phyloP scores from a whole-genome alignment of 306 rosid genomes.

The Begonia masoniana region DNA sequence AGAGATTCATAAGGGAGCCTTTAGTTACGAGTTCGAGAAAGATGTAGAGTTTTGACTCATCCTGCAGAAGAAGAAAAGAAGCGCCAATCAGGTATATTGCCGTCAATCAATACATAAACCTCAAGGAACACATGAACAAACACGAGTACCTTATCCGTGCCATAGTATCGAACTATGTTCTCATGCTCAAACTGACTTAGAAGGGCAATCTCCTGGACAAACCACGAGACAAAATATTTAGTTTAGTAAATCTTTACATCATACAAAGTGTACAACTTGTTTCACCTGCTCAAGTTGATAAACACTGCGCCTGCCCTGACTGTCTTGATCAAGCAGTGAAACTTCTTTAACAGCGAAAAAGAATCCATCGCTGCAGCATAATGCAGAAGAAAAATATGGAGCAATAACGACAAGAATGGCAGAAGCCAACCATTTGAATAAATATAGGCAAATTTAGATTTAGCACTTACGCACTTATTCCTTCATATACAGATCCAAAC shows the following conservation, averaged over 20 bases:
- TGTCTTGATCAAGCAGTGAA: constrained; percentile 84
- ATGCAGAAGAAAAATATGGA: too few species aligned
- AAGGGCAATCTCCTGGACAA: constrained; percentile 97
- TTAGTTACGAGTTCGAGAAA: constrained; percentile 82
- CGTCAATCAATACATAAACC: too few species aligned
- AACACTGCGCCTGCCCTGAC: constrained; percentile 74
- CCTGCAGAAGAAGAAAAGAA: constrained; percentile 35
- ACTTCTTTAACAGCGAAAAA: constrained; percentile 95
- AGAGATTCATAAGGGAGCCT: constrained; percentile 75
- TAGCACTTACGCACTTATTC: constrained; percentile 63
- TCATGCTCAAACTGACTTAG: constrained; percentile 88
- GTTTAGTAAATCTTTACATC: too few species aligned
- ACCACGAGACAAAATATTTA: too few species aligned
- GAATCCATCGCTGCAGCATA: constrained; percentile 43
- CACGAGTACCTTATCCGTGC: constrained; percentile 61
- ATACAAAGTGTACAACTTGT: constrained; percentile 2
- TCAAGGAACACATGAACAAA: not conserved
- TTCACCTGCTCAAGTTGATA: constrained; percentile 75
- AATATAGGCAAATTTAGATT: too few species aligned
- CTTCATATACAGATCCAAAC: constrained; percentile 86
- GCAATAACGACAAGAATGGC: too few species aligned
- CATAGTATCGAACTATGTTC: constrained; percentile 84
- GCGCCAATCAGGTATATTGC: not conserved
- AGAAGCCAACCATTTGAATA: too few species aligned
- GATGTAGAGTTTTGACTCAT: constrained; percentile 66